Evolutionary conservation across 2,329 filamentous ascomycete species (phyloP).

Genomic region (Pseudocercospora macadamiae): DNA sequence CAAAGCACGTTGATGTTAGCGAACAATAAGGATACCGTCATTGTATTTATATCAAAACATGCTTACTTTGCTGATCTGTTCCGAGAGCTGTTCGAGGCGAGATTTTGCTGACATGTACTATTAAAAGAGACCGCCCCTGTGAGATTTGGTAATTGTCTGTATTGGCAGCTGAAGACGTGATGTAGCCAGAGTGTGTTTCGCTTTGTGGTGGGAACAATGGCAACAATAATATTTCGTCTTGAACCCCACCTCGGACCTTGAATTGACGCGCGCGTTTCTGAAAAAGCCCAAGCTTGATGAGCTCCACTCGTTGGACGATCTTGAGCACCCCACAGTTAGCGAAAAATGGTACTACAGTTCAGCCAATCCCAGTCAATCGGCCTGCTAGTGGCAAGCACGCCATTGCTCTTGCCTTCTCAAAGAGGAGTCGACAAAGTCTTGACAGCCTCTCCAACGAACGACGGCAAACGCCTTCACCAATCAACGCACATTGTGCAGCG

Average conservation of each 20-base stretch:
- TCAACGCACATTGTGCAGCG: background rate
- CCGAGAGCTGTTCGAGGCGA: slow-evolving; percentile 31
- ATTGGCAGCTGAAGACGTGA: background rate
- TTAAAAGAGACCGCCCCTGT: too few relatives aligned
- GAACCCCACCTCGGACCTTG: background rate
- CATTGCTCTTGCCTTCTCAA: background rate
- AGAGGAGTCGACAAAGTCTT: background rate
- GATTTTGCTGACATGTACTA: slow-evolving; percentile 21
- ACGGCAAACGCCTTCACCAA: background rate
- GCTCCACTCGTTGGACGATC: background rate
- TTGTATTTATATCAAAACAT: background rate
- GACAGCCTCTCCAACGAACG: background rate
- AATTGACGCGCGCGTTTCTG: too few relatives aligned
- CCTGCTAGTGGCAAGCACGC: background rate
- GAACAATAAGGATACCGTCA: background rate
- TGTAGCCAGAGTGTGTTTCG: background rate
- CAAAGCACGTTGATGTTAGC: slow-evolving; percentile 8
- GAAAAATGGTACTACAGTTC: background rate
- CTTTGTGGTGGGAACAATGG: slow-evolving; percentile 6
- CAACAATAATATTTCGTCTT: slow-evolving; percentile 6
- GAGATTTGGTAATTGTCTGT: too few relatives aligned
- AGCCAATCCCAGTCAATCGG: background rate
- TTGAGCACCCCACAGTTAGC: background rate
- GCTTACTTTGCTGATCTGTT: slow-evolving; percentile 27
- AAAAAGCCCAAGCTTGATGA: background rate